These are phyloP conservation scores for Collybiopsis confluens DNA, from an alignment of 768 basidiomycete genomes.

Conservation along the genomic window DNA sequence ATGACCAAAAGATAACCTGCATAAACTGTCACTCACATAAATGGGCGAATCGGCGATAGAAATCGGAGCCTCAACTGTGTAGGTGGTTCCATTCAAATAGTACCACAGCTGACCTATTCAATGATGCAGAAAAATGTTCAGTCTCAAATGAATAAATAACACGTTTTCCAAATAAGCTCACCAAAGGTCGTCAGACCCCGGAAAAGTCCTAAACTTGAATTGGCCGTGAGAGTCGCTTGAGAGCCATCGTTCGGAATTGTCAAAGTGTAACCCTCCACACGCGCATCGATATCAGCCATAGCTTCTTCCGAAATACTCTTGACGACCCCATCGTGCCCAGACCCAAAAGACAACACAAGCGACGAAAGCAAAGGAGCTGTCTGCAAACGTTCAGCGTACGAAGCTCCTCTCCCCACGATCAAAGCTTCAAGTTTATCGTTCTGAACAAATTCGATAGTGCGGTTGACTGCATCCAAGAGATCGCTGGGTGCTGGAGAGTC, in stretches of 20 bases:
- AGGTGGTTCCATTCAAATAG: slow-evolving; percentile 39
- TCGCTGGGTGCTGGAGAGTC: slow-evolving; percentile 29
- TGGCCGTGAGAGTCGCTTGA: slow-evolving; percentile 50
- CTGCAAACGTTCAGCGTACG: slow-evolving; percentile 22
- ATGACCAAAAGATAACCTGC: slow-evolving; percentile 1
- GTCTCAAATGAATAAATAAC: too few relatives aligned
- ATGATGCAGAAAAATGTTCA: too few relatives aligned
- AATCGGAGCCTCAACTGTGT: slow-evolving; percentile 53
- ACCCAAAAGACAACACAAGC: slow-evolving; percentile 25
- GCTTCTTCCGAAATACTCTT: slow-evolving; percentile 26
- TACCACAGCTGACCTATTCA: slow-evolving; percentile 54
- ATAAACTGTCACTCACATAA: slow-evolving; percentile 45
- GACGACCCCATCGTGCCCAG: background rate
- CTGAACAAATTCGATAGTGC: slow-evolving; percentile 24
- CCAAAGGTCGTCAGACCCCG: slow-evolving; percentile 72
- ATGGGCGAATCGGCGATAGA: slow-evolving; percentile 60
- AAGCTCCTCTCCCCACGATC: slow-evolving; percentile 35
- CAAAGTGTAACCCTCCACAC: slow-evolving; percentile 61
- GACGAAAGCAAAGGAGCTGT: slow-evolving; percentile 23
- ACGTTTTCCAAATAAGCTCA: too few relatives aligned
- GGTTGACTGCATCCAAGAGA: slow-evolving; percentile 32
- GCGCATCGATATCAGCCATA: slow-evolving; percentile 40
- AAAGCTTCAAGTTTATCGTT: slow-evolving; percentile 37
- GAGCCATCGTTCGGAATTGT: slow-evolving; percentile 51
- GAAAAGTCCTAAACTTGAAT: slow-evolving; percentile 62